Conservation (phyloP, 164 flowering plant genomes). For the grape (Vitis vinifera) region ASM3070453v1 NC_081810.1:19526501-19527000, state of each 20-base stretch:
- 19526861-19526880: constrained; percentile 87
- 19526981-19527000: constrained; percentile 75
- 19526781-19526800: constrained; percentile 80
- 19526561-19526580: constrained; percentile 35
- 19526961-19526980: constrained; percentile 75
- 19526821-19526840: constrained; percentile 92
- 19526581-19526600: constrained; percentile 36
- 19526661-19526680: constrained; percentile 51
- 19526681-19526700: constrained; percentile 89
- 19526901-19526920: constrained; percentile 89
- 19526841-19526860: constrained; percentile 95
- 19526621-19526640: constrained; percentile 19
- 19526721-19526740: constrained; percentile 80
- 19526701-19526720: constrained; percentile 88
- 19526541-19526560: constrained; percentile 56
- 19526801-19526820: constrained; percentile 87
- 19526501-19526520: constrained; percentile 19
- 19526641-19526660: constrained; percentile 15
- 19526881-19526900: constrained; percentile 85
- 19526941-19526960: constrained; percentile 57
- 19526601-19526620: constrained; percentile 47
- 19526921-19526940: constrained; percentile 64
- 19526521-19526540: constrained; percentile 50
- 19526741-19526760: constrained; percentile 92
- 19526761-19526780: constrained; percentile 99